Conservation (phyloP, 2,329 filamentous ascomycete species). For the Nigrospora oryzae region DNA sequence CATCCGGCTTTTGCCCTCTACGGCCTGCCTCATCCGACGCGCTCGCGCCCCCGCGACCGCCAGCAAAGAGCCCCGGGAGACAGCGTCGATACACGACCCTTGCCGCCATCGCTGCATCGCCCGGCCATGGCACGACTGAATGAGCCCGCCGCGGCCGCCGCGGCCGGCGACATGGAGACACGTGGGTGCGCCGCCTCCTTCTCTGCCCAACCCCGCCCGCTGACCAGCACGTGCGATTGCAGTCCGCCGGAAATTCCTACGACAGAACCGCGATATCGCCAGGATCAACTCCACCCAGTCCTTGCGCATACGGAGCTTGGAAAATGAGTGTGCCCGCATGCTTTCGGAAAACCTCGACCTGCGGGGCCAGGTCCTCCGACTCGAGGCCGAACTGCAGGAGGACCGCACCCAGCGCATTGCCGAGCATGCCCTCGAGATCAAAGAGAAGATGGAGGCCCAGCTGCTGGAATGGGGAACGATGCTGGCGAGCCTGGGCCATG, state of each 20-base stretch:
- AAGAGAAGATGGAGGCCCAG: conserved; percentile 62
- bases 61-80: too few relatives aligned
- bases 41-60: too few relatives aligned
- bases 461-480: conserved; percentile 61
- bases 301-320: conserved; percentile 66
- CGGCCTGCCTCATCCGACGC: too few relatives aligned
- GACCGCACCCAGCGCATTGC: conserved; percentile 50
- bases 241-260: conserved; percentile 73
- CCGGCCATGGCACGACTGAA: conserved; percentile 70
- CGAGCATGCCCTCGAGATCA: conserved; percentile 62
- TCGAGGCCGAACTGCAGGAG: conserved; percentile 60
- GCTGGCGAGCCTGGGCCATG: conserved; percentile 55
- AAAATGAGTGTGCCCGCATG: conserved; percentile 66
- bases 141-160: conserved; percentile 53
- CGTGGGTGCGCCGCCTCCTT: conserved; percentile 41
- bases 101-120: too few relatives aligned
- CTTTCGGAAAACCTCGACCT: conserved; percentile 73
- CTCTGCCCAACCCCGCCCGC: neutral
- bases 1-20: too few relatives aligned
- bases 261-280: conserved; percentile 79
- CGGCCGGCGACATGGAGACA: conserved; percentile 58
- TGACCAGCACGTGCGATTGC: neutral
- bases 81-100: too few relatives aligned
- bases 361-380: conserved; percentile 58
- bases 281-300: conserved; percentile 71